A percentile compares a stretch with the other conserved stretches of the same genome.
Evolutionary conservation across 1,284 basidiomycete genomes (phyloP).

Genomic region (Ganoderma resinaceum): DNA sequence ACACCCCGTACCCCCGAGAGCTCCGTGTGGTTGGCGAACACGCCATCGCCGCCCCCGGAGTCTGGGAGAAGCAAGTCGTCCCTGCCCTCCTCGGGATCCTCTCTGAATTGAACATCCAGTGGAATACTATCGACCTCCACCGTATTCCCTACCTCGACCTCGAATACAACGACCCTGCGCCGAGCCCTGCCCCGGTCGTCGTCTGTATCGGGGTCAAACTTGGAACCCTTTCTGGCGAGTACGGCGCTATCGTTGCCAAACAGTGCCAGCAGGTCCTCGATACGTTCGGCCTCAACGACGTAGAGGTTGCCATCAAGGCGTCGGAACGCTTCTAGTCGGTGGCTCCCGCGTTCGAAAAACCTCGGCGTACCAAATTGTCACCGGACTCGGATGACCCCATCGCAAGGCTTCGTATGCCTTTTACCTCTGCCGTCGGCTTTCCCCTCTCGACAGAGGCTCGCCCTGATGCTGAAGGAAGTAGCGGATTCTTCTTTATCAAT

Average conservation of each 20-base stretch:
- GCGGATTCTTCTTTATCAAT: slow-evolving; percentile 42
- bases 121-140: background rate
- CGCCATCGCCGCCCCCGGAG: background rate
- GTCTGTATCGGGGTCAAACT: background rate
- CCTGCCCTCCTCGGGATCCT: background rate
- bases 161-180: background rate
- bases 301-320: background rate
- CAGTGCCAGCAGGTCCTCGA: background rate
- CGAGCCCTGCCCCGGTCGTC: background rate
- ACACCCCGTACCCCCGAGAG: background rate
- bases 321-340: background rate
- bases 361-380: no score
- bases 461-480: slow-evolving; percentile 38
- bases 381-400: background rate
- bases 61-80: background rate
- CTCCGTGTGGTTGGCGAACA: background rate
- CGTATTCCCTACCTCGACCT: background rate
- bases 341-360: background rate
- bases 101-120: background rate
- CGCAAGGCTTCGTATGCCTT: background rate
- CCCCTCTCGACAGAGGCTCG: background rate
- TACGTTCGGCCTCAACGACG: background rate
- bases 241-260: background rate
- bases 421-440: background rate
- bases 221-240: background rate